Evolutionary conservation across 2,329 filamentous ascomycete species (phyloP), one percentile per base, ranked within the genome.

Genomic region (Purpureocillium lavendulum): DNA sequence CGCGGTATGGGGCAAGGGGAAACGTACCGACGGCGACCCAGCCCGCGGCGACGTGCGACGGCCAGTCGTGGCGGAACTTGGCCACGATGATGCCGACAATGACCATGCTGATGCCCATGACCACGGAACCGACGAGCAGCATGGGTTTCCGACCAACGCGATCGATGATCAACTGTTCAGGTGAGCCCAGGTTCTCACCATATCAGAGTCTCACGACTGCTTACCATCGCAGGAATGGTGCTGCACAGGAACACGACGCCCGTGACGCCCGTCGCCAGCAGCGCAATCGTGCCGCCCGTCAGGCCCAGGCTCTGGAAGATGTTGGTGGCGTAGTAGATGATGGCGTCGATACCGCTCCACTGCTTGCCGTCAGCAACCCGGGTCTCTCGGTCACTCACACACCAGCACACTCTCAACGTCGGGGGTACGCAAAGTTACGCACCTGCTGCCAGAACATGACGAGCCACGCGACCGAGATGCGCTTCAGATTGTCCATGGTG

Each of bases 191-290:
- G 10, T 26, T 26, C 21, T 26, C n/a, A n/a, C n/a, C n/a, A n/a
- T n/a, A n/a, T n/a, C n/a, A n/a, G n/a, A n/a, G n/a, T n/a, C 21
- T 26, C 21, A 26, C 5, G 21, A 6, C 6, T 10, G 29, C 40
- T 36, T 16, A 45, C 53, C 56, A 59, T 60, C 2, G 58, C 21
- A 26, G 21, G 58, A 2, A 60, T 40, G 4, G 58, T 60, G 33
- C 43, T 51, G 7, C 59, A 44, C 48, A 84, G 80, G 70, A 84
- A 82, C 38, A 77, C 75, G 29, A 86, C 79, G 4, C 82, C 82
- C 4, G 82, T 80, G 0, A 86, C 81, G 8, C 82, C 82, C 0
- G 81, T 85, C 1, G 82, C 81, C 8, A 85, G 65, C 1, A 86
- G 68, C 11, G 70, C 68, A 4, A 70, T 71, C 39, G 73, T 81